These are phyloP conservation scores for Rhodotorula paludigena DNA, from an alignment of 768 basidiomycete genomes.

Conservation along the genomic window DNA sequence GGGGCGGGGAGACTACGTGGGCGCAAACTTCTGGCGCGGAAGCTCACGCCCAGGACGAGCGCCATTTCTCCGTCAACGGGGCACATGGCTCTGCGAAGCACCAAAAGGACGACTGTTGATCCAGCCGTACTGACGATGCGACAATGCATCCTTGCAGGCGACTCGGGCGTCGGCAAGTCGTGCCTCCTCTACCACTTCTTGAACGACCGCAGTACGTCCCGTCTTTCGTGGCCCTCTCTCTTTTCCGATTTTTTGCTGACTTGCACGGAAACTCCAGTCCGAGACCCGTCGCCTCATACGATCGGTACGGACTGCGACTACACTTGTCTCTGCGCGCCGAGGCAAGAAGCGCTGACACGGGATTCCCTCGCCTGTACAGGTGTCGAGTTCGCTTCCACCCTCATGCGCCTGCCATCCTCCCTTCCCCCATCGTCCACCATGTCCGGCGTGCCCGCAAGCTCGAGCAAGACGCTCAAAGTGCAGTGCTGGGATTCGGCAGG, in stretches of 20 bases:
- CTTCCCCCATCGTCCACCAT: slow-evolving; percentile 1
- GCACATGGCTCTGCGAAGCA: no score
- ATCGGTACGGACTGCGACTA: no score
- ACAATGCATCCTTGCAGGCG: slow-evolving; percentile 57
- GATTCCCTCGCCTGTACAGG: slow-evolving; percentile 43
- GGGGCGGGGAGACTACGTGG: no score
- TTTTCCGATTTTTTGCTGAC: background rate
- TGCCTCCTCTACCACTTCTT: slow-evolving; percentile 95
- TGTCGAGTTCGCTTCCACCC: slow-evolving; percentile 93
- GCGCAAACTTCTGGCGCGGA: no score
- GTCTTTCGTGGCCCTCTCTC: background rate
- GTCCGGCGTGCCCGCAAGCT: background rate
- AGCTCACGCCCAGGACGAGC: no score
- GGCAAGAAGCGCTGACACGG: background rate
- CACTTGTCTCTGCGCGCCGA: background rate
- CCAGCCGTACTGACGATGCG: no score
- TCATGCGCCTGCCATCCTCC: slow-evolving; percentile 64
- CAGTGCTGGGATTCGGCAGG: slow-evolving; percentile 99
- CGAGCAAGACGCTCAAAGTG: slow-evolving; percentile 56
- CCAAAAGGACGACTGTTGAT: no score
- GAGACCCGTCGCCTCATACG: slow-evolving; percentile 64
- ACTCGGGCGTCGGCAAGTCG: slow-evolving; percentile 95
- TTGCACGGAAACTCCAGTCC: slow-evolving; percentile 22
- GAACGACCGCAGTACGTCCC: slow-evolving; percentile 78
- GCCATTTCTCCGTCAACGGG: no score